Evolutionary conservation across 1,284 basidiomycete species (phyloP), one percentile per base, ranked within the genome.

Genomic region (Rhodotorula sp.): DNA sequence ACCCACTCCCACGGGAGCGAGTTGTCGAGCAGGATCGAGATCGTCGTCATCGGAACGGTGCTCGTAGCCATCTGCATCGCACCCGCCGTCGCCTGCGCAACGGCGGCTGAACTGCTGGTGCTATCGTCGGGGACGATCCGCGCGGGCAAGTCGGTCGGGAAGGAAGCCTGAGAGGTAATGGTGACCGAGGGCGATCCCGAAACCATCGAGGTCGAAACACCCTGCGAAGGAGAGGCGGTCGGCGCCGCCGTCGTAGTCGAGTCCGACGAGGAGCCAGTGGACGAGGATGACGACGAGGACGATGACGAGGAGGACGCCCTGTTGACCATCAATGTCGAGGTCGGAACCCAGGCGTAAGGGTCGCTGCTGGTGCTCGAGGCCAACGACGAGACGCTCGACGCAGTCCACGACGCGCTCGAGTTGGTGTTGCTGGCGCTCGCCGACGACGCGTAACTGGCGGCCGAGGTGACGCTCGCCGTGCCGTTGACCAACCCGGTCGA

Each of bases 1-100:
- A 78, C 64, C 74, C 76, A 76, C 7, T 64, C 31, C 77, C 77
- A 78, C n/a, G 68, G 67, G 69, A 77, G 68, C 26, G 68, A 64
- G 60, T 72, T 56, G 62, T 69, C 64, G 58, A 78, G 64, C 23
- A 78, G 60, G 73, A 78, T 73, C 45, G 74, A 76, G 58, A 77
- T 67, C 31, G 68, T 56, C 45, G 76, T 69, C 54, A 68, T 68
- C 47, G 67, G 45, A 19, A 59, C 62, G 56, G 60, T 61, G 38
- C 56, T 56, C 12, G 56, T 56, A 5, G 63, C 60, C 57, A 64
- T 58, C 34, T 21, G 38, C 28, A n/a, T 21, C 6, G 34, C n/a
- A 6, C 34, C 34, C 6, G 28, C 52, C 15, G 71, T n/a, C 34
- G 55, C 38, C 12, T 43, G 50, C 3, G 58, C 55, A n/a, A 61